Evolutionary conservation across 1,284 basidiomycete genomes (phyloP).

Genomic region (Porogramme epimiltina): DNA sequence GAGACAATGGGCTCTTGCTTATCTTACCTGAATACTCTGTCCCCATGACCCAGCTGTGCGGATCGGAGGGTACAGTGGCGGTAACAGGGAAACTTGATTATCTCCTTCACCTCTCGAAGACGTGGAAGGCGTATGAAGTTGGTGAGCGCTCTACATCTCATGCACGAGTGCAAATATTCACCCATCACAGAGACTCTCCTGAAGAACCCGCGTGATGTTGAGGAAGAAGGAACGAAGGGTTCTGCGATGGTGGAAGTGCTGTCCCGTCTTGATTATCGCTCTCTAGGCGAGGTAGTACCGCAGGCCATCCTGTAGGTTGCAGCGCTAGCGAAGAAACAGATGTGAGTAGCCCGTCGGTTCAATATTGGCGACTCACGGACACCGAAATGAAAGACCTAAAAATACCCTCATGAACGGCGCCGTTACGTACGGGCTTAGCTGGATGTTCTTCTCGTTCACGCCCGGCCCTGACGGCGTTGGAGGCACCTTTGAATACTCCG

Average conservation of each 20-base stretch:
- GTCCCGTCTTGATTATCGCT: background rate
- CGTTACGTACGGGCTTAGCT: slow-evolving; percentile 1
- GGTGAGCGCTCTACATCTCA: background rate
- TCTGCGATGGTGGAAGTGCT: background rate
- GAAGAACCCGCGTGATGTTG: background rate
- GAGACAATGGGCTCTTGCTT: slow-evolving; percentile 1
- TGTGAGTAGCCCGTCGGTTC: background rate
- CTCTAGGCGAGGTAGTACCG: background rate
- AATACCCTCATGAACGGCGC: slow-evolving; percentile 2
- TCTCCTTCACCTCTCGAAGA: background rate
- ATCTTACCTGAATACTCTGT: slow-evolving; percentile 1
- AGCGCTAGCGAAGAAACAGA: background rate
- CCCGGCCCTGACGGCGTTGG: slow-evolving; percentile 2
- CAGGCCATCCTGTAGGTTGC: slow-evolving; percentile 2
- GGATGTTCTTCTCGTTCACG: slow-evolving; percentile 4
- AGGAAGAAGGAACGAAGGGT: background rate
- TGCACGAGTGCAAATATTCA: background rate
- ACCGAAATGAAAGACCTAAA: background rate
- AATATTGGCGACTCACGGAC: background rate
- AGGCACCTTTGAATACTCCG: background rate
- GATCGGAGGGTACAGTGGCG: background rate
- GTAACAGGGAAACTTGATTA: slow-evolving; percentile 1
- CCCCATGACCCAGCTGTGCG: background rate
- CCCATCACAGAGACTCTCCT: background rate
- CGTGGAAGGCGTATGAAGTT: background rate